phyloP scores from a whole-genome alignment of 2,329 filamentous ascomycete species.

The Emergomyces pasteurianus region DNA sequence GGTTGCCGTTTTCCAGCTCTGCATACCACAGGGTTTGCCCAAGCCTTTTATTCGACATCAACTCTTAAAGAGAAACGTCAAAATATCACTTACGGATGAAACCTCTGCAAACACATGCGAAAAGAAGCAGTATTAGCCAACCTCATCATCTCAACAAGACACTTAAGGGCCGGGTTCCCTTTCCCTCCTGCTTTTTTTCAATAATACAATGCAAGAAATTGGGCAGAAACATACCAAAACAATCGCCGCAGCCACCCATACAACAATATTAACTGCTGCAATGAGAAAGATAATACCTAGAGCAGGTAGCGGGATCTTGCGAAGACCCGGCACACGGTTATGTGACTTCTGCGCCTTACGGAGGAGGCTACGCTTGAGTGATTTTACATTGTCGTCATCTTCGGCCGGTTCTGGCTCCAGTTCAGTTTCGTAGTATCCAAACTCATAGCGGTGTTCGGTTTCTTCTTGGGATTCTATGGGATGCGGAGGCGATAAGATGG shows the following conservation, averaged over 20 bases:
- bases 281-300: constrained; percentile 46
- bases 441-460: neutral
- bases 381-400: constrained; percentile 4
- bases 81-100: constrained; percentile 23
- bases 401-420: neutral
- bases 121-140: neutral
- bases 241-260: constrained; percentile 48
- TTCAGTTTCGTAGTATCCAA: neutral
- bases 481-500: neutral
- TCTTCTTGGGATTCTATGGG: neutral
- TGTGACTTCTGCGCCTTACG: constrained; percentile 37
- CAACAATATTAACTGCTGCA: constrained; percentile 41
- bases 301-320: constrained; percentile 44
- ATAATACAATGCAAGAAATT: neutral
- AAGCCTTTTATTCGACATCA: neutral
- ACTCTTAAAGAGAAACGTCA: neutral
- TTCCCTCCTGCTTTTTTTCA: neutral
- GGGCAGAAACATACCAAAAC: constrained; percentile 36
- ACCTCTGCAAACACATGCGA: constrained; percentile 16
- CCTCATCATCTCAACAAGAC: neutral
- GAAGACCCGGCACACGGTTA: constrained; percentile 41
- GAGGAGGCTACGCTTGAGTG: constrained; percentile 18
- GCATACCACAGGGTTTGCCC: neutral
- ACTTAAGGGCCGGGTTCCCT: neutral
- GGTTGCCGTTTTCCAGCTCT: neutral